phyloP scores from a whole-genome alignment of 2,329 filamentous ascomycete genomes.

The Fusarium tjaetaba region DNA sequence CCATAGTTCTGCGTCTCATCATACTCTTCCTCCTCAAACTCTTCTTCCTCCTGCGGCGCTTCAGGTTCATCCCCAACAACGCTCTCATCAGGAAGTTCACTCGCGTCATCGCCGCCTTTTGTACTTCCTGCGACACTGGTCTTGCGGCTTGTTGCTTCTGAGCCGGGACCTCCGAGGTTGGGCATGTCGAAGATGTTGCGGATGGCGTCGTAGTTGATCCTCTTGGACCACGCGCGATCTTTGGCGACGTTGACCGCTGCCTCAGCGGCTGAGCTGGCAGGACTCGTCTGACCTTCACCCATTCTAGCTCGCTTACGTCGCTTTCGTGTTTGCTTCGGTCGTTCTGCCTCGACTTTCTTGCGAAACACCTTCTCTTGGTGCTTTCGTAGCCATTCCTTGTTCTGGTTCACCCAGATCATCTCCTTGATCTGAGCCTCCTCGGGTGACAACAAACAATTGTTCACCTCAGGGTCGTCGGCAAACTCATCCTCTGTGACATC shows the following conservation, averaged over 20 bases:
- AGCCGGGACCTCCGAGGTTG: constrained; percentile 58
- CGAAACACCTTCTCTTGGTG: constrained; percentile 87
- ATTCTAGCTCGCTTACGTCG: constrained; percentile 66
- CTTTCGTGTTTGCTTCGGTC: constrained; percentile 66
- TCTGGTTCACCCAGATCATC: constrained; percentile 92
- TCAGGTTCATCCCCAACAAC: constrained; percentile 49
- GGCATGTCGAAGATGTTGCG: constrained; percentile 64
- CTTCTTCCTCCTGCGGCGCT: constrained; percentile 48
- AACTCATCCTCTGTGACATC: constrained; percentile 85
- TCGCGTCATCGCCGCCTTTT: constrained; percentile 49
- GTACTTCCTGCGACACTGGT: constrained; percentile 52
- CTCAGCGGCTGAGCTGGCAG: constrained; percentile 74
- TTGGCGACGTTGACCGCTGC: constrained; percentile 75
- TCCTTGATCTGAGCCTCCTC: constrained; percentile 86
- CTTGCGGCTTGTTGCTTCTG: constrained; percentile 60
- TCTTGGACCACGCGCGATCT: constrained; percentile 74
- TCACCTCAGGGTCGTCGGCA: constrained; percentile 87
- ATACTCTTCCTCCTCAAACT: constrained; percentile 50
- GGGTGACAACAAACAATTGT: constrained; percentile 77
- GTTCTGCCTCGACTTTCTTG: constrained; percentile 70
- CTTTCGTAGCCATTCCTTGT: constrained; percentile 90
- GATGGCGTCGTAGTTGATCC: constrained; percentile 78
- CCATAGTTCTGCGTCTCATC: constrained; percentile 49
- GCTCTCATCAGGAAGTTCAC: constrained; percentile 49
- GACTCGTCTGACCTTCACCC: constrained; percentile 71